These are phyloP conservation scores for Penicillium argentinense DNA, from an alignment of 495 filamentous ascomycete species.

Conservation along the genomic window DNA sequence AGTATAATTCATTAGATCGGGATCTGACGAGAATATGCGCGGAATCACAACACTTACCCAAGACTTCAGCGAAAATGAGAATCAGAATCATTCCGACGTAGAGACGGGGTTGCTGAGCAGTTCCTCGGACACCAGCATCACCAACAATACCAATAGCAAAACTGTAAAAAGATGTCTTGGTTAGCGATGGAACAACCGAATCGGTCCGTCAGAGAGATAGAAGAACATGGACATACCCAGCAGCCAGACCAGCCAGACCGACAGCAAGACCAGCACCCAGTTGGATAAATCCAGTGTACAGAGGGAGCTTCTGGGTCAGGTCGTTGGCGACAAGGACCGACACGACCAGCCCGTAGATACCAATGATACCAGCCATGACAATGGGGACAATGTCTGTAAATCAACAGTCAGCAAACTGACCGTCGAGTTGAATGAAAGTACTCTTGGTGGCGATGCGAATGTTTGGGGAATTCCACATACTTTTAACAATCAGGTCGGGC, in stretches of 20 bases:
- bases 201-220: neutral
- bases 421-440: neutral
- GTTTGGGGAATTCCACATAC: conserved; percentile 53
- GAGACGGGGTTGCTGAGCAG: conserved; percentile 93
- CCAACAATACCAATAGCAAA: conserved; percentile 99
- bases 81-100: conserved; percentile 99
- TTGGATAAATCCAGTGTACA: conserved; percentile 96
- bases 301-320: conserved; percentile 74
- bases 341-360: conserved; percentile 99
- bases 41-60: conserved; percentile 61
- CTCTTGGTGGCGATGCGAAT: neutral
- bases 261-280: conserved; percentile 95
- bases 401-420: conserved; percentile 15
- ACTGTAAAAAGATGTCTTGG: conserved; percentile 30
- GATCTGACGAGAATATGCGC: too few species aligned
- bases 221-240: conserved; percentile 58
- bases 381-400: conserved; percentile 92
- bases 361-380: conserved; percentile 99
- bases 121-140: conserved; percentile 97
- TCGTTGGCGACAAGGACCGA: conserved; percentile 96
- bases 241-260: conserved; percentile 94
- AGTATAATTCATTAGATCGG: neutral
- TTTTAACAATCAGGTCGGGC: conserved; percentile 99
- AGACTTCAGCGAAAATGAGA: conserved; percentile 99
- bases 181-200: conserved; percentile 3